Percentiles rank a stretch among this genome's conserved stretches.
These are phyloP conservation scores for Artemisia argyi DNA, from an alignment of 129 eudicot genomes.

Conservation along the genomic window DNA sequence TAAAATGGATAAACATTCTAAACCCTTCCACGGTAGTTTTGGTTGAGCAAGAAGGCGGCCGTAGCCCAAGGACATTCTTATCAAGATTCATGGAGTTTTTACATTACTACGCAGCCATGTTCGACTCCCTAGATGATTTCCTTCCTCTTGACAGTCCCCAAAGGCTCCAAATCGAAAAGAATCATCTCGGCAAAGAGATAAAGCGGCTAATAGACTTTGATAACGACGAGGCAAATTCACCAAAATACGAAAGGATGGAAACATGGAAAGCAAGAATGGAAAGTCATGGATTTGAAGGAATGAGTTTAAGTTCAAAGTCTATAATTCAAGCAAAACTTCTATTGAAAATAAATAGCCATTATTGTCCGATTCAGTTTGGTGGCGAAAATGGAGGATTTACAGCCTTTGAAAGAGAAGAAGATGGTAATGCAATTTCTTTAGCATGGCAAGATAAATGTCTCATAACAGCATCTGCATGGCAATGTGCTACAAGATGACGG, in stretches of 20 bases:
- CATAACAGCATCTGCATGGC: slow-evolving; percentile 71
- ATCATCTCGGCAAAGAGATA: slow-evolving; percentile 68
- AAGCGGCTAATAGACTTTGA: slow-evolving; percentile 47
- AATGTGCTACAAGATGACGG: not conserved
- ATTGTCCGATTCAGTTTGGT: slow-evolving; percentile 38
- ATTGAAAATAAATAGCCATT: slow-evolving; percentile 57
- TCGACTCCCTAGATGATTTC: slow-evolving; percentile 71
- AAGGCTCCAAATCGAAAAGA: slow-evolving; percentile 62
- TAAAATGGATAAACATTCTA: slow-evolving; percentile 35
- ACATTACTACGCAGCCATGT: slow-evolving; percentile 76
- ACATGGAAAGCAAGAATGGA: slow-evolving; percentile 74
- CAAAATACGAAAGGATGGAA: slow-evolving; percentile 56
- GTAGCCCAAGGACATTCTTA: slow-evolving; percentile 46
- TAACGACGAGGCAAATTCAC: slow-evolving; percentile 29
- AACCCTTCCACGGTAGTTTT: slow-evolving; percentile 47
- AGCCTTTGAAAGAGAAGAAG: slow-evolving; percentile 48
- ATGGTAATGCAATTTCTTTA: slow-evolving; percentile 56
- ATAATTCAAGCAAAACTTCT: slow-evolving; percentile 65
- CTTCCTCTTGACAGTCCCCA: slow-evolving; percentile 59
- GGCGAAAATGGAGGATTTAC: slow-evolving; percentile 61
- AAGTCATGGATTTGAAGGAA: slow-evolving; percentile 51
- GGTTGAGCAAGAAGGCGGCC: slow-evolving; percentile 67
- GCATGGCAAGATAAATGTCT: slow-evolving; percentile 79
- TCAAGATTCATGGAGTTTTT: slow-evolving; percentile 73
- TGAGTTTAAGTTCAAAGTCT: slow-evolving; percentile 47